Percentiles rank a stretch among this genome's conserved stretches.
phyloP scores from a whole-genome alignment of 2,329 filamentous ascomycete genomes.

The Pseudogymnoascus verrucosus region DNA sequence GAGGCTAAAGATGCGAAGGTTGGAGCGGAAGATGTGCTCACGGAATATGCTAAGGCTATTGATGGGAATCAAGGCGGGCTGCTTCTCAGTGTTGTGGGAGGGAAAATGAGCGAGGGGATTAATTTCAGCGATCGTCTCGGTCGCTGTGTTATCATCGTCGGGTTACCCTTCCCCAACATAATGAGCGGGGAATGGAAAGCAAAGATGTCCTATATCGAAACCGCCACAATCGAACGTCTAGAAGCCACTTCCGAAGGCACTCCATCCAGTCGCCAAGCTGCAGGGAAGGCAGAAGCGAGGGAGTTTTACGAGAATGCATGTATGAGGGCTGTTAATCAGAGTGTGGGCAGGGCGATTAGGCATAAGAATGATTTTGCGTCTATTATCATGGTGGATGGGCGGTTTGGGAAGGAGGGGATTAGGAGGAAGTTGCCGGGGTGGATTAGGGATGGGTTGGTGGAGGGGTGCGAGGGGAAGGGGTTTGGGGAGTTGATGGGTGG shows the following conservation, averaged over 20 bases:
- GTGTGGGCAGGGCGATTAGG: conserved; percentile 84
- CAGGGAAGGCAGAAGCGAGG: conserved; percentile 51
- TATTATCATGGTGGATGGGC: conserved; percentile 74
- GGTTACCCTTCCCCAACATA: conserved; percentile 86
- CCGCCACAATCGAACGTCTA: conserved; percentile 39
- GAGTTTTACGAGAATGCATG: conserved; percentile 92
- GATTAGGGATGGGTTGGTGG: conserved; percentile 66
- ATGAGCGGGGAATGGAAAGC: conserved; percentile 88
- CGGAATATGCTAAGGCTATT: conserved; percentile 65
- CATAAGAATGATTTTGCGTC: conserved; percentile 84
- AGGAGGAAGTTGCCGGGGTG: conserved; percentile 75
- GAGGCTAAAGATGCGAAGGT: conserved; percentile 44
- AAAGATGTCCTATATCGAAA: conserved; percentile 78
- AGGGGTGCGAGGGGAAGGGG: conserved; percentile 40
- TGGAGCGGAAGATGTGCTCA: conserved; percentile 66
- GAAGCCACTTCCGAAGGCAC: conserved; percentile 4
- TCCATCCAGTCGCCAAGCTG: conserved; percentile 8
- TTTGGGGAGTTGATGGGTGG: conserved; percentile 52
- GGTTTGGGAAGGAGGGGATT: conserved; percentile 70
- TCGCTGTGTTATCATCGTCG: conserved; percentile 83
- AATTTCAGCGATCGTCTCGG: conserved; percentile 92
- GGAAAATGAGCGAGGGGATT: conserved; percentile 94
- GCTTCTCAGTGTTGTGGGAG: conserved; percentile 83
- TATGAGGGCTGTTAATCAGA: conserved; percentile 96
- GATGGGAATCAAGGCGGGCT: conserved; percentile 58